A percentile compares a stretch with the other conserved stretches of the same genome.
Conservation (phyloP, 371 early-diverging fungal species). For the Parasitella parasitica region DNA sequence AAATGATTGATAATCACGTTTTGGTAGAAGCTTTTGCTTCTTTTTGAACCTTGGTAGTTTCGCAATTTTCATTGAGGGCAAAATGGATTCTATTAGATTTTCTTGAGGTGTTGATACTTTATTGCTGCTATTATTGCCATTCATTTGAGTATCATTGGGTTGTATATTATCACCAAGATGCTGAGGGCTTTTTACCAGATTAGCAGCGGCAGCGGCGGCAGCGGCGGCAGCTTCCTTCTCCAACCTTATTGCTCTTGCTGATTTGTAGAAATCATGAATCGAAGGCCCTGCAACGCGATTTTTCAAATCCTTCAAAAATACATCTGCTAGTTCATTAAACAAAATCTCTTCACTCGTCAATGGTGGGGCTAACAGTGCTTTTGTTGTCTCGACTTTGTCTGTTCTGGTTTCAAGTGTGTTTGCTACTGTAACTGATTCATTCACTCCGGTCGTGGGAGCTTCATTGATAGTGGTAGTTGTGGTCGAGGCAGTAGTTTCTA, state of each 20-base stretch:
- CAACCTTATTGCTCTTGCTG: constrained; percentile 24
- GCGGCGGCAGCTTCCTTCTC: constrained; percentile 6
- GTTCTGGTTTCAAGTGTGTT: background rate
- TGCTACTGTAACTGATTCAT: background rate
- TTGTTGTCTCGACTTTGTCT: background rate
- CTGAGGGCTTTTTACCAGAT: background rate
- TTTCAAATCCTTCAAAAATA: constrained; percentile 62
- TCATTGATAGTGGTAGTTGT: background rate
- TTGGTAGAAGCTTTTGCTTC: constrained; percentile 7
- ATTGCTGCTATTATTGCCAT: background rate
- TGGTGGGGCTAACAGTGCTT: constrained; percentile 7
- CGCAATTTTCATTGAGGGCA: constrained; percentile 13
- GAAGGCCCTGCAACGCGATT: constrained; percentile 56
- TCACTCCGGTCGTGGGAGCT: background rate
- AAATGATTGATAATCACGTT: constrained; percentile 9
- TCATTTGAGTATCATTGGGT: background rate
- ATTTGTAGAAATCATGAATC: constrained; percentile 55
- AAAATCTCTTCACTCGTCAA: constrained; percentile 44
- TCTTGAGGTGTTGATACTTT: constrained; percentile 1
- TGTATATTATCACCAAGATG: background rate
- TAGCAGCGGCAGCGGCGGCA: background rate
- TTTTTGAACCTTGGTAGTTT: constrained; percentile 46
- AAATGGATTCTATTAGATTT: constrained; percentile 12
- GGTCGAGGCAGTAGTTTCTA: background rate
- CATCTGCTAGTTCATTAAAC: constrained; percentile 51